Conservation (phyloP, 768 basidiomycete genomes). For the Thelephora aurantiotincta region DNA sequence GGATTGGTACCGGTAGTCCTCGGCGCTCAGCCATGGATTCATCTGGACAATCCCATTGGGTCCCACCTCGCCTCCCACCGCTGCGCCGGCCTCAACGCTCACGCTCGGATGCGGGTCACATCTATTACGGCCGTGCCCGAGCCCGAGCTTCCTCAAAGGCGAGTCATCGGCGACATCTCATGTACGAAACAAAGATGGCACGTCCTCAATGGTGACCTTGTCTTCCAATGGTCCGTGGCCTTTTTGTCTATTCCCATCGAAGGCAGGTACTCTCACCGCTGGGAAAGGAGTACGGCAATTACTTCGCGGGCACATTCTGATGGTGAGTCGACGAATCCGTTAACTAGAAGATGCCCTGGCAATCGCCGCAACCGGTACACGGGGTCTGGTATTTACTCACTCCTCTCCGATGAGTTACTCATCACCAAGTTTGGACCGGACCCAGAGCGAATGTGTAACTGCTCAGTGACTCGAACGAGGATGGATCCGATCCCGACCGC, state of each 20-base stretch:
- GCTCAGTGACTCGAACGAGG: constrained; percentile 2
- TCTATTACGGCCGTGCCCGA: too few species aligned
- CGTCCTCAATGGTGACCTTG: constrained; percentile 40
- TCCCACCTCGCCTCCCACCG: too few species aligned
- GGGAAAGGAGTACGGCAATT: constrained; percentile 8
- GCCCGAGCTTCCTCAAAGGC: too few species aligned
- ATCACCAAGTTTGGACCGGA: constrained; percentile 45
- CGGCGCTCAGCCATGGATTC: too few species aligned
- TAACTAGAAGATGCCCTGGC: constrained; percentile 57
- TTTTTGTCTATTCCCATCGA: constrained; percentile 23
- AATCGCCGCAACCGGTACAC: constrained; percentile 38
- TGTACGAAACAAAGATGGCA: constrained; percentile 70
- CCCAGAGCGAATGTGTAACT: constrained; percentile 18
- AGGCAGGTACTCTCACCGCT: constrained; percentile 46
- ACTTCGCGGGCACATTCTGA: constrained; percentile 47
- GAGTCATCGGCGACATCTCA: constrained; percentile 42
- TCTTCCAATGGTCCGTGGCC: constrained; percentile 63
- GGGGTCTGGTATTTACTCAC: constrained; percentile 42
- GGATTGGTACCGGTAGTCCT: too few species aligned
- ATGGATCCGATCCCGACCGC: constrained; percentile 18
- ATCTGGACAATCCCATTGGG: too few species aligned
- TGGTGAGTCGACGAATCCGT: constrained; percentile 54
- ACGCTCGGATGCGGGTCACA: too few species aligned
- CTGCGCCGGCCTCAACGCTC: too few species aligned
- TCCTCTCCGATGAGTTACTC: constrained; percentile 40